Base-by-base conservation (phyloP, 2,329 filamentous ascomycete species). In the Penicillium sclerotiorum region DNA sequence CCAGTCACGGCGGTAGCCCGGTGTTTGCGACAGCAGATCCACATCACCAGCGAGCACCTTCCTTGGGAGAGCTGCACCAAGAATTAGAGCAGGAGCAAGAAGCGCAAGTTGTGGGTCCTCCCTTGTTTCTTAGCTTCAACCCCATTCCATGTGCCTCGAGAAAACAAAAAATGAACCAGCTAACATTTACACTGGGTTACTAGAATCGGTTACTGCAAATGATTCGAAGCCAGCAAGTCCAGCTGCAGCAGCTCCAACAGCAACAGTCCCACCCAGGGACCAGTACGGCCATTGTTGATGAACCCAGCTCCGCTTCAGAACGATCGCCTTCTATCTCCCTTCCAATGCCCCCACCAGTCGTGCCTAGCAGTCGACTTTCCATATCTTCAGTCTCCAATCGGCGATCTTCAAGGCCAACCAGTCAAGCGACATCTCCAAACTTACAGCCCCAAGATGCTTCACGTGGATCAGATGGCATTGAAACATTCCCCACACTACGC, bases 1-100 rank as follows among this genome's bases (percentile, higher is more conserved):
- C 69, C 11, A 76, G 68, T 47, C 63, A 75, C 40, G 73, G 69
- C 13, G 70, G 72, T 13, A 74, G 70, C 45, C 68, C 73, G 32
- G 61, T 70, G 22, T 70, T 75, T 37, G 68, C 68, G 37, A 74
- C 71, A 9, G 74, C 72, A 18, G 74, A 77, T 57, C 74, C 74
- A 15, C 73, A 77, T 54, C 76, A 78, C 37, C 75, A 77, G 37
- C 71, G 76, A 8, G 65, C 75, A 20, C 75, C 75, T 5, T 77
- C 74, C 23, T 55, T 79, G 25, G 76, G 76, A 20, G 76, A 79
- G 57, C 62, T 79, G 23, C 76, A 79, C 59, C 76, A 79, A 55
- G 75, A 78, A 53, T 56, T 79, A 37, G 76, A 79, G 55, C 74
- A 78, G 57, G 76, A 79, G 55, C 76, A 79, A 55, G 76, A 79